Percentiles rank a stretch among this genome's conserved stretches.
Evolutionary conservation across 2,329 filamentous ascomycete genomes (phyloP).

Genomic region (Cytospora mali): DNA sequence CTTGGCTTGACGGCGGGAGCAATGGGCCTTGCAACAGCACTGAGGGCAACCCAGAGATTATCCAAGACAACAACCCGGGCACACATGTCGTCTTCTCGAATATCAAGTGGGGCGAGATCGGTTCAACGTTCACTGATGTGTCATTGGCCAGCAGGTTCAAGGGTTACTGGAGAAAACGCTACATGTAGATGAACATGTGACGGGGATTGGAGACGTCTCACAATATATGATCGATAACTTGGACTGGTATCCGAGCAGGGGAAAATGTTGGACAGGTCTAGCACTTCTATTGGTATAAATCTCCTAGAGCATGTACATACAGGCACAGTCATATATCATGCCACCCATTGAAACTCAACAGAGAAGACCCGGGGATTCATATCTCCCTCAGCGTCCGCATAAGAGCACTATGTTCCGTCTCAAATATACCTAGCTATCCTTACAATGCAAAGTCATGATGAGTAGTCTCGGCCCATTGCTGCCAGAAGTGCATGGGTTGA

Average conservation of each 20-base stretch:
- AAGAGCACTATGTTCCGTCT: no score
- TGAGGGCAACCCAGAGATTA: slow-evolving; percentile 50
- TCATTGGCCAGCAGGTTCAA: neutral
- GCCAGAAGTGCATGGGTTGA: no score
- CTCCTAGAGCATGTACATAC: slow-evolving; percentile 1
- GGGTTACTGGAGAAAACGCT: neutral
- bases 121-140: slow-evolving; percentile 41
- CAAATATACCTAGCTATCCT: no score
- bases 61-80: slow-evolving; percentile 44
- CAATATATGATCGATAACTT: neutral
- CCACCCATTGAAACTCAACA: no score
- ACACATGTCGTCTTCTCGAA: slow-evolving; percentile 52
- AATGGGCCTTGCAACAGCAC: slow-evolving; percentile 52
- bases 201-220: slow-evolving; percentile 28
- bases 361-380: no score
- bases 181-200: no score
- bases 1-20: slow-evolving; percentile 51
- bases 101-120: slow-evolving; percentile 57
- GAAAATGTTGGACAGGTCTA: slow-evolving; percentile 35
- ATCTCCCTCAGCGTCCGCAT: no score
- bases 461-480: no score
- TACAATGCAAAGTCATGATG: no score
- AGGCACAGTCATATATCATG: no score
- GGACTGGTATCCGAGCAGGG: slow-evolving; percentile 27
- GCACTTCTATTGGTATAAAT: neutral